phyloP scores from a whole-genome alignment of 2,329 filamentous ascomycete genomes.

The Phyllosticta citrichinensis region DNA sequence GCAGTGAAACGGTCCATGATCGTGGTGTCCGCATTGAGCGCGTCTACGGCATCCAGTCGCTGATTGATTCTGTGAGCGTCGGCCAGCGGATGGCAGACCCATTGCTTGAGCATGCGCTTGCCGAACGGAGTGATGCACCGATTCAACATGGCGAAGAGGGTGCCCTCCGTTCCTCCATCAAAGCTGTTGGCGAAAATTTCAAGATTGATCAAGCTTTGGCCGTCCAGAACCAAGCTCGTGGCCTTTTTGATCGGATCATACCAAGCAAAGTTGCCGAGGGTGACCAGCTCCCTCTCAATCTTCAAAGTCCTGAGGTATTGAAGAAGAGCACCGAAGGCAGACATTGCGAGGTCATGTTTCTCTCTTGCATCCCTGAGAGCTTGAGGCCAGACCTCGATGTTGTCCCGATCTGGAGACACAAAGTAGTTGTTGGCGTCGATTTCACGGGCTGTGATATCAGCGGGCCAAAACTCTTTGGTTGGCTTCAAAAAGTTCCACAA shows the following conservation, averaged over 20 bases:
- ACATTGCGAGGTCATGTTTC: conserved; percentile 71
- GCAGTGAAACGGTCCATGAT: conserved; percentile 81
- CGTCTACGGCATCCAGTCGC: conserved; percentile 84
- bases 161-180: conserved; percentile 76
- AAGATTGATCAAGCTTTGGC: conserved; percentile 95
- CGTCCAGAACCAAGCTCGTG: conserved; percentile 83
- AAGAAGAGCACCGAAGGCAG: conserved; percentile 77
- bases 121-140: conserved; percentile 94
- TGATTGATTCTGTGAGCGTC: conserved; percentile 85
- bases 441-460: conserved; percentile 71
- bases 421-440: conserved; percentile 77
- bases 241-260: conserved; percentile 90
- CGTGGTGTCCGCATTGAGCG: conserved; percentile 71
- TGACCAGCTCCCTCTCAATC: conserved; percentile 77
- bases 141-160: conserved; percentile 82
- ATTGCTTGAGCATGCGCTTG: conserved; percentile 90
- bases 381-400: conserved; percentile 65
- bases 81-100: conserved; percentile 92
- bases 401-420: conserved; percentile 44
- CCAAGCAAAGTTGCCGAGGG: conserved; percentile 79
- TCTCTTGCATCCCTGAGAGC: conserved; percentile 60
- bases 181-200: conserved; percentile 91
- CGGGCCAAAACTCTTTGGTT: conserved; percentile 81
- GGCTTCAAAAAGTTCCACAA: conserved; percentile 93
- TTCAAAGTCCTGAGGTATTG: conserved; percentile 78